phyloP scores from a whole-genome alignment of 1,139 yeast genomes.

The Meyerozyma smithsonii region DNA sequence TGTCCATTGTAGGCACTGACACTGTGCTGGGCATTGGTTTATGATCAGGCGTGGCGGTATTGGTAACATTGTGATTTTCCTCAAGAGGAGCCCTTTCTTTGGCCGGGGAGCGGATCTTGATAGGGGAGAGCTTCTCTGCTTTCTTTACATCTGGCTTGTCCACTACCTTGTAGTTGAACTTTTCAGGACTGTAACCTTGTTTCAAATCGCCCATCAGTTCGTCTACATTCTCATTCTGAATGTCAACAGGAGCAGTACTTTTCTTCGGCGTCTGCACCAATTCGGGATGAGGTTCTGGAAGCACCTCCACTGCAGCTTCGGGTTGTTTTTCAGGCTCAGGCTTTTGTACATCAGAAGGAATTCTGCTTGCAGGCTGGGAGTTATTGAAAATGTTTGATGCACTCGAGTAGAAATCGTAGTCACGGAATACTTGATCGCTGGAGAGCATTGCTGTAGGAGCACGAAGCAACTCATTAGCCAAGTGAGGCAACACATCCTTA shows the following conservation, averaged over 20 bases:
- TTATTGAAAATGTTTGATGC: slow-evolving; percentile 9
- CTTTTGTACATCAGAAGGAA: slow-evolving; percentile 12
- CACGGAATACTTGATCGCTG: slow-evolving; percentile 36
- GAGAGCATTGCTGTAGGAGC: slow-evolving; percentile 31
- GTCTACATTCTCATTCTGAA: background rate
- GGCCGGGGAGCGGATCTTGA: slow-evolving; percentile 40
- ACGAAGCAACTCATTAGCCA: slow-evolving; percentile 31
- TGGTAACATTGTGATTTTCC: slow-evolving; percentile 5
- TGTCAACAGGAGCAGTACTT: slow-evolving; percentile 5
- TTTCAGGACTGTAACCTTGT: background rate
- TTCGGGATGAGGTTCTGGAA: slow-evolving; percentile 38
- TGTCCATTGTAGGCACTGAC: slow-evolving; percentile 25
- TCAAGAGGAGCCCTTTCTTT: slow-evolving; percentile 18
- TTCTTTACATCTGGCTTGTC: background rate
- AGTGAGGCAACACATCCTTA: slow-evolving; percentile 22
- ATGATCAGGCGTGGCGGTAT: slow-evolving; percentile 3
- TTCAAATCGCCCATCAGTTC: background rate
- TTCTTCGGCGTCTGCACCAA: slow-evolving; percentile 19
- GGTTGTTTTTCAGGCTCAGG: too few relatives aligned
- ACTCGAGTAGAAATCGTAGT: slow-evolving; percentile 17
- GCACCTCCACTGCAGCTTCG: slow-evolving; percentile 9
- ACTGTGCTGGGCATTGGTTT: slow-evolving; percentile 15
- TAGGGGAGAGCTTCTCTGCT: slow-evolving; percentile 19
- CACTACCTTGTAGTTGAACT: background rate
- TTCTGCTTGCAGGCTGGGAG: slow-evolving; percentile 12